A percentile compares a stretch with the other conserved stretches of the same genome.
Evolutionary conservation across 805 yeast genomes (phyloP).

Genomic region (Komagataella pastoris): DNA sequence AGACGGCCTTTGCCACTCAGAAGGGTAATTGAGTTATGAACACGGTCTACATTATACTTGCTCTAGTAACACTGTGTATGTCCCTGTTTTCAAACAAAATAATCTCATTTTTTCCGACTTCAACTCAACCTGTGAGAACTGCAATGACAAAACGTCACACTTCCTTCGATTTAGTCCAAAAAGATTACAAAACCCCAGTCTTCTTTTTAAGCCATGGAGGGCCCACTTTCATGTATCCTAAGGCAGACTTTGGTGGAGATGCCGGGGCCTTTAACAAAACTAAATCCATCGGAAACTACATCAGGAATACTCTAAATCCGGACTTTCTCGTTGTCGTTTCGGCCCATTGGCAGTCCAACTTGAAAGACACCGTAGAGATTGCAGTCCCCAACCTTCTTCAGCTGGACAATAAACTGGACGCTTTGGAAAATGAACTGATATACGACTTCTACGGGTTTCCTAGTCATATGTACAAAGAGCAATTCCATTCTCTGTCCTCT

Average conservation of each 20-base stretch:
- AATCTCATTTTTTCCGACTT: not conserved
- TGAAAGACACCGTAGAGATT: slow-evolving; percentile 30
- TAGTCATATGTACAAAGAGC: slow-evolving; percentile 42
- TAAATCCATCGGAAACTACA: slow-evolving; percentile 33
- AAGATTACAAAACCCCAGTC: slow-evolving; percentile 28
- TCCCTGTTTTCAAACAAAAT: not conserved
- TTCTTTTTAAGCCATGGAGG: slow-evolving; percentile 77
- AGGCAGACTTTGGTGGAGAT: slow-evolving; percentile 35
- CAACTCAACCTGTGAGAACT: not conserved
- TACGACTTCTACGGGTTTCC: slow-evolving; percentile 77
- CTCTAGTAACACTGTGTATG: not conserved
- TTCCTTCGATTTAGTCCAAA: not conserved
- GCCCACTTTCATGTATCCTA: slow-evolving; percentile 56
- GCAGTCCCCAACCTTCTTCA: slow-evolving; percentile 22
- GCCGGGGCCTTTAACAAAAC: slow-evolving; percentile 46
- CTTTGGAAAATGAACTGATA: slow-evolving; percentile 40
- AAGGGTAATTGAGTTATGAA: not conserved
- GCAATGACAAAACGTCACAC: not conserved
- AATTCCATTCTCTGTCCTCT: slow-evolving; percentile 40
- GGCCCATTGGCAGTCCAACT: slow-evolving; percentile 63
- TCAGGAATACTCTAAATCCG: slow-evolving; percentile 40
- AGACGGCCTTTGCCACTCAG: not conserved
- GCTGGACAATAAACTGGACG: slow-evolving; percentile 3
- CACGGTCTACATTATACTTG: not conserved
- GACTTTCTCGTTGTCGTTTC: slow-evolving; percentile 54